These are phyloP conservation scores for Alternaria angustiovoidea DNA, from an alignment of 2,329 filamentous ascomycete species.

Conservation along the genomic window DNA sequence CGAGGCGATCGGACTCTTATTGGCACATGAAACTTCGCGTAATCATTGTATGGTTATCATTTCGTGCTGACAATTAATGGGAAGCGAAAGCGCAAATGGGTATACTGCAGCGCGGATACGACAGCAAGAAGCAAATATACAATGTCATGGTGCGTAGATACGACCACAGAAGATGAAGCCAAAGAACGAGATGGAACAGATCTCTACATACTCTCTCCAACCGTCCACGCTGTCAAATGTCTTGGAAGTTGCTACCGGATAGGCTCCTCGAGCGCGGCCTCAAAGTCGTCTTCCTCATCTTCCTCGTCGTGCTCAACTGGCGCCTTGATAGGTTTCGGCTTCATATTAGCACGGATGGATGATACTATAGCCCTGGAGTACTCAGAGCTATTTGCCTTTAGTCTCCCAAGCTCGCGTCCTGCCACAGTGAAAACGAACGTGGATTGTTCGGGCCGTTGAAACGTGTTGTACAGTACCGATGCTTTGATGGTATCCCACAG, in stretches of 20 bases:
- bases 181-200: background rate
- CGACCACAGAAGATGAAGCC: background rate
- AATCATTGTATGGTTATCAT: background rate
- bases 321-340: slow-evolving; percentile 40
- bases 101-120: background rate
- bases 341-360: slow-evolving; percentile 39
- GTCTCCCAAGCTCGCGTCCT: slow-evolving; percentile 49
- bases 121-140: background rate
- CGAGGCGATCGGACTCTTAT: background rate
- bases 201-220: background rate
- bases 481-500: slow-evolving; percentile 58
- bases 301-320: slow-evolving; percentile 16
- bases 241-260: background rate
- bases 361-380: slow-evolving; percentile 25
- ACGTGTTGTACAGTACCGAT: slow-evolving; percentile 50
- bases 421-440: slow-evolving; percentile 52
- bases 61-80: background rate
- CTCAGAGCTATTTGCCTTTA: slow-evolving; percentile 41
- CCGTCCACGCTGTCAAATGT: too few species aligned
- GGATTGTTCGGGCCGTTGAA: slow-evolving; percentile 22
- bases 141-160: background rate
- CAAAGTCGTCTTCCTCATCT: slow-evolving; percentile 31
- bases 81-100: background rate
- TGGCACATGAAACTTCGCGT: background rate
- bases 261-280: slow-evolving; percentile 14